Evolutionary conservation across 257 asterid genomes (phyloP), one percentile per base, ranked within the genome.

Genomic region (Cruciata laevipes): DNA sequence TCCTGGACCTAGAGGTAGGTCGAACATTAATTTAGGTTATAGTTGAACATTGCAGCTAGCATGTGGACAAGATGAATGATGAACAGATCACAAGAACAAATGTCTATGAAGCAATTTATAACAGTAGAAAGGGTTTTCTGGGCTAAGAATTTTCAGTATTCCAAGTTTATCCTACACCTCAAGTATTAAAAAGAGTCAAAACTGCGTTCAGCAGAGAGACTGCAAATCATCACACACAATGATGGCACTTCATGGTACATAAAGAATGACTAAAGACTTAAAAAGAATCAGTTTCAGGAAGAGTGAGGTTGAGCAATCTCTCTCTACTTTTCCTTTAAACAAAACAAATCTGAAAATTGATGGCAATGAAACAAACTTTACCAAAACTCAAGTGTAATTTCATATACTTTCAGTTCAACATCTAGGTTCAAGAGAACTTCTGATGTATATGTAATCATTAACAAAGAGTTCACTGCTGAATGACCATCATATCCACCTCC

Each of bases 1-100:
- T 25, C 68, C 86, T 25, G 79, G 86, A 61, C 95, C 99, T 93
- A 82, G 68, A 77, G 61, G 71, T 7, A 12, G 1, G 5, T 35
- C 17, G n/a, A 30, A 24, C 51, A 18, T 35, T 31, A 20, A 61
- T 24, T 38, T 9, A 59, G 18, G 25, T 6, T 58, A 31, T 23
- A 33, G 33, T 40, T 8, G 68, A 31, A 72, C 14, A 20, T 2
- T 42, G 71, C 17, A 44, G 62, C 38, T 31, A 59, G 31, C 44
- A 60, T 73, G 42, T 57, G 14, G 18, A 31, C 42, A 13, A 37
- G 31, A 16, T 27, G 68, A 65, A 13, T 55, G 18, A 37, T 58
- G 61, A 33, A 17, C 24, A 18, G 31, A 35, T 51, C 53, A 32
- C 20, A 47, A 47, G 27, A 44, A 32, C 59, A 40, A 5, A 7